Evolutionary conservation across 2,329 filamentous ascomycete genomes (phyloP), one percentile per base, ranked within the genome.

Genomic region (Ampelomyces quisqualis): DNA sequence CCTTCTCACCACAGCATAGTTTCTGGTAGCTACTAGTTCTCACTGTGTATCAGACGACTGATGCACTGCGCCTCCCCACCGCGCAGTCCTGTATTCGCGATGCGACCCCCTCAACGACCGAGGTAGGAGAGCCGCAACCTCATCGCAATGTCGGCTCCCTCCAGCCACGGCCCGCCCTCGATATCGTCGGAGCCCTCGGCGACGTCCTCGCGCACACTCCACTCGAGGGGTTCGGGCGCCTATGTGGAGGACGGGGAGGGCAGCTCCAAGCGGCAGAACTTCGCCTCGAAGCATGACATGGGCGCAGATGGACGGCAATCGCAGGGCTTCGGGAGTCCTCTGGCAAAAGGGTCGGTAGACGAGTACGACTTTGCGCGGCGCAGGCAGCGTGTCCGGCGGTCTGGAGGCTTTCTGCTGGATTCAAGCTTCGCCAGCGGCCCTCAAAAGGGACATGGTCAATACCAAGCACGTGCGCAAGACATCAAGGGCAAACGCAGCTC

Each of bases 331-430:
- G 47, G 32, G 5, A 52, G 44, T 20, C 39, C 49, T 21, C 43
- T 65, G 43, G 49, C 40, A 5, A 43, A 31, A 9, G 62, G 63
- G 7, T 47, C 53, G 2, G 55, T 61, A 30, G 50, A 57, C 17
- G 61, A 62, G 34, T 57, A 58, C 26, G 64, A 68, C 42, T 62
- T 65, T 51, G 57, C 57, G 32, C 56, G 52, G 32, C 55, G 60
- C 29, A 56, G 57, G 38, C 60, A 60, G 30, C 53, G 60, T 15
- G 44, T 53, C 4, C 57, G 61, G 37, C 63, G 60, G 37, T 64
- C 68, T 10, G 70, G 70, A 17, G 71, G 71, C 22, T 74, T 74
- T 43, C 53, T 79, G 28, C 60, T 79, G 24, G 73, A 77, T 23
- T 57, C 67, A 14, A 51, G 68, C 51, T 60, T 70, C 46, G 46